Evolutionary conservation across 225 moss, liverwort and hornwort genomes (phyloP).

Genomic region (Asterella californica): DNA sequence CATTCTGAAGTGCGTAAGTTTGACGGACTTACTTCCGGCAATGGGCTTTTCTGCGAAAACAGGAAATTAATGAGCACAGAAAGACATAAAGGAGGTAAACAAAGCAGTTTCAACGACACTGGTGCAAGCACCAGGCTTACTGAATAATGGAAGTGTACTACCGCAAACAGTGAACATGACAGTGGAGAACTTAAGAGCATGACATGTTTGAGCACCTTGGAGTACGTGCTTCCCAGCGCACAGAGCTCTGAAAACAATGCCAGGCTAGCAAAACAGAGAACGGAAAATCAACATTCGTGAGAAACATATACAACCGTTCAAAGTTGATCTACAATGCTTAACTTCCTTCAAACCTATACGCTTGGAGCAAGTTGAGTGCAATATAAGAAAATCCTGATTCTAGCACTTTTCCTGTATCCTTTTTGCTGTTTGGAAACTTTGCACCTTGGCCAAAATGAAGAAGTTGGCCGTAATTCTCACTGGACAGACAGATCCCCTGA

Average conservation of each 20-base stretch:
- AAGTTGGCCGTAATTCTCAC: too few relatives aligned
- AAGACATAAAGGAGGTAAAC: background rate
- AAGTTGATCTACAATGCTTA: background rate
- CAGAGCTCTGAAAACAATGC: constrained; percentile 61
- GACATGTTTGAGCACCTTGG: constrained; percentile 44
- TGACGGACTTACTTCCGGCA: constrained; percentile 53
- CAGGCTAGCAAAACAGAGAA: constrained; percentile 39
- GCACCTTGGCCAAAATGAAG: too few relatives aligned
- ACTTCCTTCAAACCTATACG: background rate
- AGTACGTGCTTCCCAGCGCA: constrained; percentile 85
- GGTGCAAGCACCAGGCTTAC: background rate
- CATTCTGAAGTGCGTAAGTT: background rate
- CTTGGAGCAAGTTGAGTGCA: background rate
- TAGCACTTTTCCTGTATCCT: too few relatives aligned
- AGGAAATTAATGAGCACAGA: background rate
- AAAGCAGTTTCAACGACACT: background rate
- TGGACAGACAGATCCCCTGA: too few relatives aligned
- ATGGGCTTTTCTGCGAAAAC: constrained; percentile 70
- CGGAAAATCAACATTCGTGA: background rate
- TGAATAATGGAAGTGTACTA: background rate
- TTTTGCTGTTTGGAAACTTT: too few relatives aligned
- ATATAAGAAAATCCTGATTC: background rate
- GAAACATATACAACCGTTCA: background rate
- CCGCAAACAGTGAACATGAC: background rate
- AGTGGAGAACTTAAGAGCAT: background rate